Conservation (phyloP, 202 grass and related monocot species). For the Thinopyrum obtusiflorum region DNA sequence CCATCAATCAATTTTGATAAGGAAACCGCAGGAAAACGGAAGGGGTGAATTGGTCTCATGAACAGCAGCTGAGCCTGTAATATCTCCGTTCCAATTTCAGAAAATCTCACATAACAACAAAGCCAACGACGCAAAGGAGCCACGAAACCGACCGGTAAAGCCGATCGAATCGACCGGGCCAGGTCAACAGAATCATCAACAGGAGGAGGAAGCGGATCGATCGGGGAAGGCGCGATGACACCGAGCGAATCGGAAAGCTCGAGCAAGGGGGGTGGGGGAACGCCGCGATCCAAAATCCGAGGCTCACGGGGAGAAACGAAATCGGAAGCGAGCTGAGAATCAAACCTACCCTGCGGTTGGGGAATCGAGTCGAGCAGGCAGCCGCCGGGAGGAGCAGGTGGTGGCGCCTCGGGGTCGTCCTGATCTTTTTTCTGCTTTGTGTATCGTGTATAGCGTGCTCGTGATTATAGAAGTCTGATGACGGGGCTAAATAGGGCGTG, state of each 20-base stretch:
- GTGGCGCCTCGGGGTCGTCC: neutral
- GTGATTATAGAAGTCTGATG: neutral
- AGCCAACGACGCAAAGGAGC: neutral
- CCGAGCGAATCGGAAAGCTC: neutral
- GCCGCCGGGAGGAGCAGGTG: slow-evolving; percentile 11
- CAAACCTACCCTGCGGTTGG: neutral
- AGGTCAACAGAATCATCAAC: neutral
- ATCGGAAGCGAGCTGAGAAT: neutral
- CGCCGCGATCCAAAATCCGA: neutral
- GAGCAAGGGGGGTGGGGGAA: no score
- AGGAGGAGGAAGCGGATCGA: neutral
- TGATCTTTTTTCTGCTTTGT: neutral
- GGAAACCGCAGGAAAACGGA: neutral
- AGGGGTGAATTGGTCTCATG: neutral
- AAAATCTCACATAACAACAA: neutral
- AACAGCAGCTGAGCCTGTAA: neutral
- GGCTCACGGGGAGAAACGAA: neutral
- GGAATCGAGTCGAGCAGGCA: neutral
- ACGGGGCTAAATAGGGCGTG: neutral
- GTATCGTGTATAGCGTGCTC: neutral
- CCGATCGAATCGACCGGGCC: neutral
- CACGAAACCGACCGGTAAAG: neutral
- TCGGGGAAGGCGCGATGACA: neutral
- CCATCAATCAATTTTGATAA: neutral
- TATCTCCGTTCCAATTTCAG: neutral